Base-by-base conservation (phyloP, 1,139 yeast genomes). In the Saccharomycopsis hybrid region DNA sequence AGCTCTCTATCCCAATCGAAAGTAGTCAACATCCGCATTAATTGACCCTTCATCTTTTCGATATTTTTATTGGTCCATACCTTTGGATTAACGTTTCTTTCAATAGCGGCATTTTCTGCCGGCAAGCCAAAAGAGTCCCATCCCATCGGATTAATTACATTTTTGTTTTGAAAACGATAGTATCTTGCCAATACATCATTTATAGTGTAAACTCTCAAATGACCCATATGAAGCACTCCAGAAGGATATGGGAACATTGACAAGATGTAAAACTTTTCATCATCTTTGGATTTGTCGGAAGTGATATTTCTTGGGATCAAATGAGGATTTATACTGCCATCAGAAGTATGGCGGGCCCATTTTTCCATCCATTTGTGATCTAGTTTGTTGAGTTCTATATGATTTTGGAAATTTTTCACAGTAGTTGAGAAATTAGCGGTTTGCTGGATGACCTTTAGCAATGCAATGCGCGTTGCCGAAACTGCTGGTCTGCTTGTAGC, bases 71-170 rank as follows among this genome's bases (percentile, higher is more conserved):
- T 72, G 0, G 98, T 92, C 98, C 98, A 92, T 0, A 67, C 73
- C 0, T 79, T 77, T 0, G 98, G 97, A 56, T 80, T 80, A 13
- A 86, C 74, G 0, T 82, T 81, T 56, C 95, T 70, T 62, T 90
- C 96, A 32, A 87, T 81, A 0, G 98, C 98, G 0, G 98, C 98
- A 65, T 92, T 92, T 63, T 92, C 98, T 0, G 98, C 98, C 0
- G 98, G 98, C 39, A 92, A 71, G 0, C 98, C 98, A 71, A 92
- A 92, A 0, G 97, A 96, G 70, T 92, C 98, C 97, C 97, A 92
- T 0, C 98, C 98, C 95, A 92, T 90, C 0, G 98, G 97, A 63
- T 92, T 96, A 4, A 90, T 73, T 18, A 90, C 96, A 42, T 81
- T 70, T 56, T 74, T 77, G 0, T 96, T 97, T 51, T 76, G 77